Conservation (phyloP, 441 rosid species). For the Brassica balearica region DNA sequence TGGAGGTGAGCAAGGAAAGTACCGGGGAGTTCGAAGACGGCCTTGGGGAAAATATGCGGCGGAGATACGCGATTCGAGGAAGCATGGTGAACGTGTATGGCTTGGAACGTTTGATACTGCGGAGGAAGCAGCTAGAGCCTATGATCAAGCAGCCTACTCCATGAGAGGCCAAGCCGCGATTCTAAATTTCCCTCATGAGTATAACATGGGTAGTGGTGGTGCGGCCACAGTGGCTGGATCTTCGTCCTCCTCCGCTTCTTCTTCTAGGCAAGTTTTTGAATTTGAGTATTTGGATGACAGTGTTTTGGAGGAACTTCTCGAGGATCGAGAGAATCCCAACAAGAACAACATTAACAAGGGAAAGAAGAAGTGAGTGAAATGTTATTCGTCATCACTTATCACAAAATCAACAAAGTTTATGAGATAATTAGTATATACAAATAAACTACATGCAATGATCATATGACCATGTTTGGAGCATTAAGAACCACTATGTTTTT, state of each 20-base stretch:
- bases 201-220: conserved; percentile 44
- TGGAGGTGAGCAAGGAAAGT: conserved; percentile 49
- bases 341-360: conserved; percentile 25
- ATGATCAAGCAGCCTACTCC: conserved; percentile 68
- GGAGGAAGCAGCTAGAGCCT: conserved; percentile 78
- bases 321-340: conserved; percentile 51
- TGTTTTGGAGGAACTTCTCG: conserved; percentile 73
- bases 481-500: not conserved
- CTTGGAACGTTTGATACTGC: conserved; percentile 77
- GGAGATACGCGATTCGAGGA: conserved; percentile 64
- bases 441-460: conserved; percentile 10
- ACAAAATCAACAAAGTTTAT: not conserved
- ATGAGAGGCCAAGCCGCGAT: conserved; percentile 72
- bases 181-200: conserved; percentile 68
- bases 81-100: conserved; percentile 67
- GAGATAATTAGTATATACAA: not conserved
- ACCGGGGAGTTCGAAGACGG: conserved; percentile 61
- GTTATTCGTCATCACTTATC: conserved; percentile 7
- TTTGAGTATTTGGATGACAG: conserved; percentile 69
- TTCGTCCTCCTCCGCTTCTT: conserved; percentile 42
- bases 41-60: conserved; percentile 80
- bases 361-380: conserved; percentile 35
- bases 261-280: conserved; percentile 58
- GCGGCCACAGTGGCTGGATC: conserved; percentile 42
- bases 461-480: conserved; percentile 15